phyloP scores from a whole-genome alignment of 257 asterid genomes.

The Fraxinus quadrangulata region DNA sequence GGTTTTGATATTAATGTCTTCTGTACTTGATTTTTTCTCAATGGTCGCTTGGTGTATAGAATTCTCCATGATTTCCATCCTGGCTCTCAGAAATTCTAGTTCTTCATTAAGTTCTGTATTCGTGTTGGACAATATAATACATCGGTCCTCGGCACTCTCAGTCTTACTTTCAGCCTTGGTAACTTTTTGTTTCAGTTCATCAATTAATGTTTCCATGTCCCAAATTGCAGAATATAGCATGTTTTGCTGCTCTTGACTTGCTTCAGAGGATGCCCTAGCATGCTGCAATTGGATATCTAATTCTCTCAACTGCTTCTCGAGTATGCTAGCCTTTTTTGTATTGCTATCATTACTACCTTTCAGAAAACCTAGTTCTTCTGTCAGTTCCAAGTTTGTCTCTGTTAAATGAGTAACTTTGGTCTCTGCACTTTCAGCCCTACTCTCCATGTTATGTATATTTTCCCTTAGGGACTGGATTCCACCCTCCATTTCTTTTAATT shows the following conservation, averaged over 20 bases:
- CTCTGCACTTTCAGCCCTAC: slow-evolving; percentile 41
- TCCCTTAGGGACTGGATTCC: slow-evolving; percentile 43
- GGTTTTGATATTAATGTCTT: slow-evolving; percentile 59
- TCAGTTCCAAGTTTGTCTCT: slow-evolving; percentile 70
- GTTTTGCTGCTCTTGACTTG: slow-evolving; percentile 86
- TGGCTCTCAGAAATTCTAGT: slow-evolving; percentile 47
- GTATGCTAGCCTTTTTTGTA: slow-evolving; percentile 53
- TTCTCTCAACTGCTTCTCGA: slow-evolving; percentile 71
- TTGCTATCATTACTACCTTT: slow-evolving; percentile 63
- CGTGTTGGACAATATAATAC: slow-evolving; percentile 49
- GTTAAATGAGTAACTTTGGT: slow-evolving; percentile 52
- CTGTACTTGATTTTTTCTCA: slow-evolving; percentile 57
- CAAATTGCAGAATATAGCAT: slow-evolving; percentile 86
- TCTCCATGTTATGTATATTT: slow-evolving; percentile 32
- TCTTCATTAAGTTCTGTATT: slow-evolving; percentile 66
- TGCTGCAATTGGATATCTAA: slow-evolving; percentile 70
- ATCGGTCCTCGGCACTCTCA: slow-evolving; percentile 63
- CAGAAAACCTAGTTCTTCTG: slow-evolving; percentile 73
- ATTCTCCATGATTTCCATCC: slow-evolving; percentile 48
- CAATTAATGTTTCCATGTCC: slow-evolving; percentile 98
- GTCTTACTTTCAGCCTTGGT: slow-evolving; percentile 61
- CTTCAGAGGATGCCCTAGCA: slow-evolving; percentile 73
- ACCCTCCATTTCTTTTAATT: slow-evolving; percentile 46
- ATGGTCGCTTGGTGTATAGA: slow-evolving; percentile 52
- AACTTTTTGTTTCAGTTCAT: slow-evolving; percentile 83